phyloP scores from a whole-genome alignment of 345 rosid species.

The Hypericum androsaemum region DNA sequence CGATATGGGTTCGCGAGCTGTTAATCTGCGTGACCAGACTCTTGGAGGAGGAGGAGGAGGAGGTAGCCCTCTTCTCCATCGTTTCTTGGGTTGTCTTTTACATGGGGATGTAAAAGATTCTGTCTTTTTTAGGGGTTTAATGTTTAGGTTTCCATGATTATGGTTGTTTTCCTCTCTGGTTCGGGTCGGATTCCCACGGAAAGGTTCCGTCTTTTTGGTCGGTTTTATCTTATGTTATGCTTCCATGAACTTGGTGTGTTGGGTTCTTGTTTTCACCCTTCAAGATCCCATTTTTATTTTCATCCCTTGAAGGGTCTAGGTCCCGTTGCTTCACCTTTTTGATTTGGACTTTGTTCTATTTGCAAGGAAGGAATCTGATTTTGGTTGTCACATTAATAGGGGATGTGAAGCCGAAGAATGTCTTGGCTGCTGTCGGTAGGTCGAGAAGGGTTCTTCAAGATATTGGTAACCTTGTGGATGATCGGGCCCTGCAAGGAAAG shows the following conservation, averaged over 20 bases:
- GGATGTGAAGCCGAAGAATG: slow-evolving; percentile 40
- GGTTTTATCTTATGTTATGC: too few species aligned
- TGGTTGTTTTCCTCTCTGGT: too few species aligned
- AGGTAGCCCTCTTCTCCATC: too few species aligned
- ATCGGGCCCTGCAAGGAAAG: slow-evolving; percentile 37
- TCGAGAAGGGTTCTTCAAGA: slow-evolving; percentile 61
- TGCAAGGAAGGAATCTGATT: neutral
- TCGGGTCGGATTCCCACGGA: too few species aligned
- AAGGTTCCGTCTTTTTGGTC: too few species aligned
- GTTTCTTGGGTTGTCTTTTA: neutral
- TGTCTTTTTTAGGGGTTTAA: too few species aligned
- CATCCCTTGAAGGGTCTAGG: too few species aligned
- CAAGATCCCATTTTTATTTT: neutral
- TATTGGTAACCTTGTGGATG: slow-evolving; percentile 59
- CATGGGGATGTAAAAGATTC: too few species aligned
- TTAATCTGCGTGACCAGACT: slow-evolving; percentile 20
- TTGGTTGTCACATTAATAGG: slow-evolving; percentile 13
- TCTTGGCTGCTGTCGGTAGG: slow-evolving; percentile 33
- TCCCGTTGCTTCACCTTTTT: neutral
- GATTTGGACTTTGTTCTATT: neutral
- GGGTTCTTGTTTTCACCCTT: too few species aligned
- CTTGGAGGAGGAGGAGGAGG: slow-evolving; percentile 20
- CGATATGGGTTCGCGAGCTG: slow-evolving; percentile 40
- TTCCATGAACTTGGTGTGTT: too few species aligned
- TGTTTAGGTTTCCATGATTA: too few species aligned